Evolutionary conservation across 1,284 basidiomycete species (phyloP).

Genomic region (Rhizoctonia solani): DNA sequence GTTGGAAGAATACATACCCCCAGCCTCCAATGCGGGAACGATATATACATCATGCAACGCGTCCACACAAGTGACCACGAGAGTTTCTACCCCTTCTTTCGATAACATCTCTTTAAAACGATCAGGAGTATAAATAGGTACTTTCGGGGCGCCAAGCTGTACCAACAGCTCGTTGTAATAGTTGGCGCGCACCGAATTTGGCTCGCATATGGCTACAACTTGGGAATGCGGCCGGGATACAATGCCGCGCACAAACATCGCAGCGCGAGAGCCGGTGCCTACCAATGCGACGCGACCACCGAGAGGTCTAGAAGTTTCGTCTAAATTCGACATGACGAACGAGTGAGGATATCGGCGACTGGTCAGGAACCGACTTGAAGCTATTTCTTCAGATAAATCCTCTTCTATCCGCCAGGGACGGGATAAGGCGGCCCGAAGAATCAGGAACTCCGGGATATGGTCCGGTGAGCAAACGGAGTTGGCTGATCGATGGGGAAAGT

Average conservation of each 20-base stretch:
- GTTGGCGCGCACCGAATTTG: conserved; percentile 53
- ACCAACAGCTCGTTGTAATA: conserved; percentile 54
- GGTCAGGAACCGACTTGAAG: no score
- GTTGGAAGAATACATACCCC: conserved; percentile 43
- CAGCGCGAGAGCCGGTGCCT: conserved; percentile 51
- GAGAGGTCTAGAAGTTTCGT: conserved; percentile 2
- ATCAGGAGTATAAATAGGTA: conserved; percentile 52
- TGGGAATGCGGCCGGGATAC: conserved; percentile 45
- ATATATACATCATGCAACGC: conserved; percentile 57
- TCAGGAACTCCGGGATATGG: no score
- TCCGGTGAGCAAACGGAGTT: no score
- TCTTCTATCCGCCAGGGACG: conserved; percentile 47
- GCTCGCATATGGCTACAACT: conserved; percentile 57
- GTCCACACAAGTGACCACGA: conserved; percentile 60
- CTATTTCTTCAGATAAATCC: conserved; percentile 45
- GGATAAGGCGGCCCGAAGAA: conserved; percentile 44
- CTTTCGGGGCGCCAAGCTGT: conserved; percentile 48
- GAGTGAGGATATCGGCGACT: background rate
- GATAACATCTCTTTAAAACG: conserved; percentile 55
- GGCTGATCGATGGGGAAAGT: no score
- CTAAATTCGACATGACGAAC: conserved; percentile 9
- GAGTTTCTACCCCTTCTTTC: conserved; percentile 53
- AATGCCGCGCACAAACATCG: conserved; percentile 50
- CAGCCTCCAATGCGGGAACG: conserved; percentile 50
- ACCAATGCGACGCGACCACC: conserved; percentile 50